Evolutionary conservation across 1,284 basidiomycete species (phyloP).

Genomic region (Uromyces viciae-fabae): DNA sequence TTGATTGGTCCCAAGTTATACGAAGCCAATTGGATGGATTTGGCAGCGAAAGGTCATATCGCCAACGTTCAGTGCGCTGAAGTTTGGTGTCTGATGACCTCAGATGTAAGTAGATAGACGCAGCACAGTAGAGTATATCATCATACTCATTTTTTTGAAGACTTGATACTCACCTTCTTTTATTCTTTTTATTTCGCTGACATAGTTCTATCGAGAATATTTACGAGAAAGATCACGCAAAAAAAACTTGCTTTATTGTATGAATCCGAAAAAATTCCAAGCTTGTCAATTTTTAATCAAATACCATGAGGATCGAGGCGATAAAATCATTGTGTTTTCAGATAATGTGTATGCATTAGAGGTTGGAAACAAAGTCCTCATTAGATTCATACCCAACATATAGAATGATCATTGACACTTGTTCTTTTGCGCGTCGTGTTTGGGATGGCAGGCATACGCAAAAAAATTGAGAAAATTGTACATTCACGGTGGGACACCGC

Average conservation of each 20-base stretch:
- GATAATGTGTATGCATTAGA: conserved; percentile 97
- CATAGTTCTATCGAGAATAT: conserved; percentile 88
- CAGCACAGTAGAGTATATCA: not conserved
- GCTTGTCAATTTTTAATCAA: conserved; percentile 98
- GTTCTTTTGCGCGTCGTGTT: not conserved
- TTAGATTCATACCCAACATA: not conserved
- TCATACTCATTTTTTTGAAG: not conserved
- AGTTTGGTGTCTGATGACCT: conserved; percentile 99
- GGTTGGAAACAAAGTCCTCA: conserved; percentile 59
- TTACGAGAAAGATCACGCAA: conserved; percentile 86
- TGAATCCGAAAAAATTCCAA: conserved; percentile 99
- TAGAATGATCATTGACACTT: not conserved
- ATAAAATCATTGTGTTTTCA: conserved; percentile 99
- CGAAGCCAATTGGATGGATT: conserved; percentile 99
- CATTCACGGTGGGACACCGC: conserved; percentile 94
- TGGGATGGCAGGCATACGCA: conserved; percentile 72
- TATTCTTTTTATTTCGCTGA: not conserved
- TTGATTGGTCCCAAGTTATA: conserved; percentile 99
- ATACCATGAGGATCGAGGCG: conserved; percentile 93
- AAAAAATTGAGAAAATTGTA: conserved; percentile 88
- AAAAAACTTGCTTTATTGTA: conserved; percentile 94
- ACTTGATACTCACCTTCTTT: not conserved
- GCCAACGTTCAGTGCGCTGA: conserved; percentile 99
- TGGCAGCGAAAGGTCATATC: conserved; percentile 98
- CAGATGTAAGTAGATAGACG: conserved; percentile 61